Conservation (phyloP, 148 eudicot genomes). For the Salicornia ramosissima region DNA sequence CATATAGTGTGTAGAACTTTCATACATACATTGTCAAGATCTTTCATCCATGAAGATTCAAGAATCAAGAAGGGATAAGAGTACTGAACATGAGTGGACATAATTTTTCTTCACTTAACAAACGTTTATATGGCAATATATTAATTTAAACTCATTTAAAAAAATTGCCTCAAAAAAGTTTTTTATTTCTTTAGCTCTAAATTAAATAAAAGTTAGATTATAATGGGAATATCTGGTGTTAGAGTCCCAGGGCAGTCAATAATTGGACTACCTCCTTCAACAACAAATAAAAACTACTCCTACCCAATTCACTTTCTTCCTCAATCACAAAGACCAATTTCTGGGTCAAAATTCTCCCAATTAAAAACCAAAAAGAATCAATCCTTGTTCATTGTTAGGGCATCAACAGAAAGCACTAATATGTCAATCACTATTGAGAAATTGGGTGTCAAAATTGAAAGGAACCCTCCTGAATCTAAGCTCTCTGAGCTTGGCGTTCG, state of each 20-base stretch:
- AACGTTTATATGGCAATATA: background rate
- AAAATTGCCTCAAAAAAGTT: background rate
- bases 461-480: conserved; percentile 51
- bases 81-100: conserved; percentile 16
- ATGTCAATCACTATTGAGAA: conserved; percentile 47
- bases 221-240: conserved; percentile 25
- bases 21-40: no score
- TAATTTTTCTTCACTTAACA: background rate
- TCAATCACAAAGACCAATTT: conserved; percentile 10
- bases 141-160: background rate
- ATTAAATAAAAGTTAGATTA: background rate
- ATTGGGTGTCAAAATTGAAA: conserved; percentile 46
- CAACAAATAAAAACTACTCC: conserved; percentile 8
- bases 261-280: conserved; percentile 10
- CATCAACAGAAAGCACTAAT: conserved; percentile 21
- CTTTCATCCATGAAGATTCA: background rate
- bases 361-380: conserved; percentile 13
- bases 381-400: conserved; percentile 18
- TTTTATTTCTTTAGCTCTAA: background rate
- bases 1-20: no score
- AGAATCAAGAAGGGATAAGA: conserved; percentile 7
- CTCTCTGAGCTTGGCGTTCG: conserved; percentile 58
- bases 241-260: conserved; percentile 9
- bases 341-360: conserved; percentile 11
- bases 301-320: conserved; percentile 1